Base-by-base conservation (phyloP, 192 early-diverging fungal species). In the Piromyces sp. region DNA sequence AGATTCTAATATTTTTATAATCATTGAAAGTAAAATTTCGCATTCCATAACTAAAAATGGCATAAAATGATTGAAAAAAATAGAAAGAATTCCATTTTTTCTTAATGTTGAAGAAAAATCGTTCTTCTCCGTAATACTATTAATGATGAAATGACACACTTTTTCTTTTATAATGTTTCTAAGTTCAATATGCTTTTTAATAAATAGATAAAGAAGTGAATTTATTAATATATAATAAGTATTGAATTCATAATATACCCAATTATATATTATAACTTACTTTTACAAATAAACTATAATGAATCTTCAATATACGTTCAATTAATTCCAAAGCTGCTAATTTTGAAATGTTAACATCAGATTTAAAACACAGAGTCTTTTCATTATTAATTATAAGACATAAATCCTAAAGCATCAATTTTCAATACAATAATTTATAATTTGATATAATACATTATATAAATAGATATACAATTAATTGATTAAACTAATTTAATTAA, bases 21-120 rank as follows among this genome's bases (percentile, higher is more conserved):
- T 90, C 87, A 99, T 93, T 11, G 94, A 92, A 31, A 99, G 84
- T 81, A 98, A 96, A 36, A 98, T 94, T 86, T 99, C 97, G 88
- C 95, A 96, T 83, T 97, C 96, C 81, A 95, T 93, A 3, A 92
- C 84, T 93, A 85, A 22, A 30, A 22, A 30, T 79, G 17, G 28
- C 79, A 78, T 79, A 30, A 26, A 79, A 87, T 79, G 12, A 84
- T 80, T 30, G 19, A 42, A 79, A 81, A 22, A 93, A 85, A 79
- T 93, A 87, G 83, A 88, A 87, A 83, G 94, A 94, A 38, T 93
- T 89, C 81, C 51, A n/a, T 26, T 68, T n/a, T 68, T 68, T 68
- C 51, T 93, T 93, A 40, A 97, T 89, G 40, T 96, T 89, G 31
- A 93, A 90, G 83, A 92, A 90, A 13, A 95, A 68, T 92, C 0